Evolutionary conservation across 2,329 filamentous ascomycete genomes (phyloP).

Genomic region (Fusarium setosum): DNA sequence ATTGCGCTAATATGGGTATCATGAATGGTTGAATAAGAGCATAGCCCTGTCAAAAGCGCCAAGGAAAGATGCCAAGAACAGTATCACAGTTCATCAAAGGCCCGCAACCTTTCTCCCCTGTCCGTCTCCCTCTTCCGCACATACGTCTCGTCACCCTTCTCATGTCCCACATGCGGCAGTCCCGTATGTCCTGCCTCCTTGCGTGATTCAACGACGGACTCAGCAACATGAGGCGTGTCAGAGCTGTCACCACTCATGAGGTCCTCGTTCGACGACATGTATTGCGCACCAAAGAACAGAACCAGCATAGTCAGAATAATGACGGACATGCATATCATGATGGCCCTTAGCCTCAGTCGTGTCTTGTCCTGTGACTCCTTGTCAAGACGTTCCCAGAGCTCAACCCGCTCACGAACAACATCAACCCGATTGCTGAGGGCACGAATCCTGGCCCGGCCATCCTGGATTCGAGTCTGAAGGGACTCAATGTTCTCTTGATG

Average conservation of each 20-base stretch:
- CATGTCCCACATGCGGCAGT: slow-evolving; percentile 30
- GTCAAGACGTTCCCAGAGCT: slow-evolving; percentile 75
- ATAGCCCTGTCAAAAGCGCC: slow-evolving; percentile 8
- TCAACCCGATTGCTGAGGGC: slow-evolving; percentile 72
- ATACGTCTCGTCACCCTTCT: slow-evolving; percentile 36
- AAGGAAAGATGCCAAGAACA: not conserved
- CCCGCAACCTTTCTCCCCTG: slow-evolving; percentile 52
- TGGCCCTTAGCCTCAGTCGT: slow-evolving; percentile 68
- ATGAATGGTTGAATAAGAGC: slow-evolving; percentile 23
- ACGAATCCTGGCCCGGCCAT: slow-evolving; percentile 69
- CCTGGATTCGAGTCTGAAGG: slow-evolving; percentile 70
- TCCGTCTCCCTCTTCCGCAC: slow-evolving; percentile 42
- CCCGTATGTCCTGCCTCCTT: slow-evolving; percentile 37
- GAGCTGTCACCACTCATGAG: slow-evolving; percentile 14
- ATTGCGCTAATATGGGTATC: slow-evolving; percentile 31
- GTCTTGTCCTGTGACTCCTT: slow-evolving; percentile 75
- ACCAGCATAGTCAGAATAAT: slow-evolving; percentile 61
- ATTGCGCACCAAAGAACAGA: slow-evolving; percentile 49
- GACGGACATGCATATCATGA: slow-evolving; percentile 70
- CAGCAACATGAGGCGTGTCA: slow-evolving; percentile 27
- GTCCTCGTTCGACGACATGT: slow-evolving; percentile 26
- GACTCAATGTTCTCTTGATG: slow-evolving; percentile 73
- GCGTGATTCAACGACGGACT: slow-evolving; percentile 37
- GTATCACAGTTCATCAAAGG: slow-evolving; percentile 59
- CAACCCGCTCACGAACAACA: slow-evolving; percentile 70